These are phyloP conservation scores for Metarhizium sp. DNA, from an alignment of 2,329 filamentous ascomycete species.

Conservation along the genomic window DNA sequence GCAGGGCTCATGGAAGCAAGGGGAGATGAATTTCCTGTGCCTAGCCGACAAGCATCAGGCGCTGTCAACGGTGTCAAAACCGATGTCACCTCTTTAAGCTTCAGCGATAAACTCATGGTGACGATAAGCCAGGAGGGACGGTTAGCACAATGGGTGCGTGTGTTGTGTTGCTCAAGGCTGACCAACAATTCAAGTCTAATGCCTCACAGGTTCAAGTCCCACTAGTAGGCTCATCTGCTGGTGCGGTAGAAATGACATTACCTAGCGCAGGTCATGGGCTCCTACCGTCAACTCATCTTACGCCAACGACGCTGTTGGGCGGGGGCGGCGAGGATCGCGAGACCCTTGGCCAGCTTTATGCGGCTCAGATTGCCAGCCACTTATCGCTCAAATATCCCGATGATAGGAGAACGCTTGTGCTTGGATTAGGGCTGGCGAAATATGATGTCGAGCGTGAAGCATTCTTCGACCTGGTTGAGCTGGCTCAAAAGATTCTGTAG, in stretches of 20 bases:
- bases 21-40: conserved; percentile 57
- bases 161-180: not conserved
- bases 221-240: conserved; percentile 57
- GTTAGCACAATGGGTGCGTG: conserved; percentile 79
- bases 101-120: conserved; percentile 84
- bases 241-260: conserved; percentile 51
- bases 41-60: conserved; percentile 49
- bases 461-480: conserved; percentile 57
- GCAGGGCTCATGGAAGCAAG: conserved; percentile 25
- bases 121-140: conserved; percentile 80
- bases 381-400: conserved; percentile 63
- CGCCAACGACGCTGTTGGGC: conserved; percentile 78
- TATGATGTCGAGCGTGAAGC: conserved; percentile 41
- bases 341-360: conserved; percentile 77
- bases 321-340: conserved; percentile 73
- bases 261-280: conserved; percentile 34
- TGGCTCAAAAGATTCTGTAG: conserved; percentile 48
- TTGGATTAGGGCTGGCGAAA: conserved; percentile 50
- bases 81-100: conserved; percentile 61
- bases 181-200: conserved; percentile 1
- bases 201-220: conserved; percentile 62
- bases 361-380: conserved; percentile 77
- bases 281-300: conserved; percentile 73
- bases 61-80: conserved; percentile 61
- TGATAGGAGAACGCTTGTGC: conserved; percentile 49